Percentiles rank a stretch among this genome's conserved stretches.
These are phyloP conservation scores for Pleomassaria siparia DNA, from an alignment of 2,329 filamentous ascomycete genomes.

Conservation along the genomic window DNA sequence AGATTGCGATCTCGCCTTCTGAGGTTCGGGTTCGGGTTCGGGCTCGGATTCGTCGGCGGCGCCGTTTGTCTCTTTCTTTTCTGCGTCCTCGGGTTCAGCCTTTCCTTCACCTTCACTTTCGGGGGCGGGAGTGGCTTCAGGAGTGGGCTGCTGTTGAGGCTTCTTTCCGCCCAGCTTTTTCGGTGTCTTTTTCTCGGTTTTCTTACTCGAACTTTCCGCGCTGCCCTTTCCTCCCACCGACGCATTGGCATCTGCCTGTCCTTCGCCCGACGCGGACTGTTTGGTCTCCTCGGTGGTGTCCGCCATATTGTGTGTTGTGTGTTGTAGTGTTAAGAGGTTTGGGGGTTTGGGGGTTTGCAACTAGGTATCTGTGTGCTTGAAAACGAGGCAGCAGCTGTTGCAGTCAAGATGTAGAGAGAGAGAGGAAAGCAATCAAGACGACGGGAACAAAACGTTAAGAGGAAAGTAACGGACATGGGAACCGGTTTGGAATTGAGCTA, in stretches of 20 bases:
- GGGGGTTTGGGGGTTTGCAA: too few relatives aligned
- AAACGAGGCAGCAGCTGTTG: slow-evolving; percentile 4
- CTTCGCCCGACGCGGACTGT: slow-evolving; percentile 40
- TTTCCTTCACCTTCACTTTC: slow-evolving; percentile 48
- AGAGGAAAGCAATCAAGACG: slow-evolving; percentile 18
- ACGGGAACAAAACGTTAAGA: slow-evolving; percentile 35
- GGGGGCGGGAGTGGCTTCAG: slow-evolving; percentile 50
- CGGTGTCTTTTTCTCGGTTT: slow-evolving; percentile 51
- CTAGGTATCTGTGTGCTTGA: slow-evolving; percentile 9
- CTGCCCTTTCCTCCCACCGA: slow-evolving; percentile 39
- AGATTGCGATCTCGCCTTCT: slow-evolving; percentile 48
- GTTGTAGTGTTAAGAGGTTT: slow-evolving; percentile 9
- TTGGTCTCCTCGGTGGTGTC: slow-evolving; percentile 43
- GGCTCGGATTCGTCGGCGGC: slow-evolving; percentile 46
- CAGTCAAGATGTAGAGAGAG: slow-evolving; percentile 8
- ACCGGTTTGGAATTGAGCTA: slow-evolving; percentile 41
- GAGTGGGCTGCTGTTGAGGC: slow-evolving; percentile 48
- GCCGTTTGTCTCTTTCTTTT: slow-evolving; percentile 38
- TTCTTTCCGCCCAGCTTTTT: slow-evolving; percentile 54
- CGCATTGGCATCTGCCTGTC: slow-evolving; percentile 40
- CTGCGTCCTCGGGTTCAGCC: slow-evolving; percentile 46
- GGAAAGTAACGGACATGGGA: slow-evolving; percentile 29
- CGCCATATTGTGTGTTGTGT: slow-evolving; percentile 33
- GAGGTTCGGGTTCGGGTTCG: slow-evolving; percentile 50
- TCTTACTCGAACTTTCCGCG: slow-evolving; percentile 46